Evolutionary conservation across 371 early-diverging fungal species (phyloP).

Genomic region (Rhizomucor pusillus): DNA sequence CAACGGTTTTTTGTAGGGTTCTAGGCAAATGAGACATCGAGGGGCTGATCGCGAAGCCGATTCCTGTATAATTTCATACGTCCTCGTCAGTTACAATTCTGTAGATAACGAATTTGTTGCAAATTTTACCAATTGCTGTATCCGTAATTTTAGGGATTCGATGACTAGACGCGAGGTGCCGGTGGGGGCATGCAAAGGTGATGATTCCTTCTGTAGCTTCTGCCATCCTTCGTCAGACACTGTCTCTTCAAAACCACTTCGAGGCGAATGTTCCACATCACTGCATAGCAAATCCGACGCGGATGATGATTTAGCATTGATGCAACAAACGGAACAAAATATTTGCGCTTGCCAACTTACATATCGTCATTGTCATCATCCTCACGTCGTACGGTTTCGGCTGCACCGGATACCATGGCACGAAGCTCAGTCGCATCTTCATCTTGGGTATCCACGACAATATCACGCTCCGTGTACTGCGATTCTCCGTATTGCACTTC

Average conservation of each 20-base stretch:
- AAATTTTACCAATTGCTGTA: conserved; percentile 56
- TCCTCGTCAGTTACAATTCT: not conserved
- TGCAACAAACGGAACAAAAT: too few relatives aligned
- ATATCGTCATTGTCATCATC: too few relatives aligned
- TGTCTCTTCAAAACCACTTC: conserved; percentile 38
- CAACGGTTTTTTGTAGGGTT: conserved; percentile 69
- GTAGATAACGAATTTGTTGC: not conserved
- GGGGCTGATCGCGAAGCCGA: conserved; percentile 48
- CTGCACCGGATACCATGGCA: conserved; percentile 43
- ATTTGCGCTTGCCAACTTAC: too few relatives aligned
- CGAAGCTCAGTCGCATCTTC: conserved; percentile 48
- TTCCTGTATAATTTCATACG: conserved; percentile 22
- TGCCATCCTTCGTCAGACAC: conserved; percentile 34
- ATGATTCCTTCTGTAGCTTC: not conserved
- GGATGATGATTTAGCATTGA: too few relatives aligned
- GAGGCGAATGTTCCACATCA: conserved; percentile 5
- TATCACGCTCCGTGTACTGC: conserved; percentile 72
- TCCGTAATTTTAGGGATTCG: conserved; percentile 72
- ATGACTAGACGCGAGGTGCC: conserved; percentile 64
- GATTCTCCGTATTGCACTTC: conserved; percentile 66
- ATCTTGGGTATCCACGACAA: conserved; percentile 46
- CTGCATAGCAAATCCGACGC: too few relatives aligned
- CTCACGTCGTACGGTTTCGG: not conserved
- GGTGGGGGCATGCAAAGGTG: conserved; percentile 4
- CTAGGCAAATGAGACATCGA: conserved; percentile 83